Evolutionary conservation across 129 eudicot genomes (phyloP).

Genomic region (Saposhnikovia divaricata): DNA sequence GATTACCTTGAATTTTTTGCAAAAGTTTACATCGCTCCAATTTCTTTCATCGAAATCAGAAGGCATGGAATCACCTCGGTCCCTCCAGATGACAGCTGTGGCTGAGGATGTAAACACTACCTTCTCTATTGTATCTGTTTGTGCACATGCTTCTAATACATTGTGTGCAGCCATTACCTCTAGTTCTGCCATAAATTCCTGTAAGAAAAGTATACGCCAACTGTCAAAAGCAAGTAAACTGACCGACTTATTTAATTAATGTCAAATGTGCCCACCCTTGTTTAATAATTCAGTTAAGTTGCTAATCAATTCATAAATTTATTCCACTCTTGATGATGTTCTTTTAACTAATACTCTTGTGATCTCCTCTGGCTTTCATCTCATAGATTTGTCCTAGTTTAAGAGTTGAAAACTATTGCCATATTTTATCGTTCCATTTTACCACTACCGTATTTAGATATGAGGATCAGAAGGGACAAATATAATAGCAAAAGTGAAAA

Average conservation of each 20-base stretch:
- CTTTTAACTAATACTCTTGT: not conserved
- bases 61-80: slow-evolving; percentile 26
- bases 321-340: not conserved
- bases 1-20: slow-evolving; percentile 72
- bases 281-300: not conserved
- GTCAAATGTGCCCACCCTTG: not conserved
- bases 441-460: too few species aligned
- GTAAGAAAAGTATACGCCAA: not conserved
- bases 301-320: not conserved
- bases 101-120: slow-evolving; percentile 72
- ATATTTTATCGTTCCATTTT: not conserved
- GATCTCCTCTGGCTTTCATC: not conserved
- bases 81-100: slow-evolving; percentile 61
- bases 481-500: not conserved
- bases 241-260: not conserved
- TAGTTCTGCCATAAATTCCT: slow-evolving; percentile 73
- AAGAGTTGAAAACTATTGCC: not conserved
- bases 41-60: slow-evolving; percentile 57
- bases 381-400: not conserved
- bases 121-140: slow-evolving; percentile 62
- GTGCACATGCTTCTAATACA: slow-evolving; percentile 87
- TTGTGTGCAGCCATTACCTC: slow-evolving; percentile 87
- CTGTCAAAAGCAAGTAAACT: not conserved
- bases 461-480: too few species aligned
- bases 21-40: slow-evolving; percentile 70